A percentile compares a stretch with the other conserved stretches of the same genome.
Conservation (phyloP, 2,329 filamentous ascomycete genomes). For the Sporothrix dimorphospora region DNA sequence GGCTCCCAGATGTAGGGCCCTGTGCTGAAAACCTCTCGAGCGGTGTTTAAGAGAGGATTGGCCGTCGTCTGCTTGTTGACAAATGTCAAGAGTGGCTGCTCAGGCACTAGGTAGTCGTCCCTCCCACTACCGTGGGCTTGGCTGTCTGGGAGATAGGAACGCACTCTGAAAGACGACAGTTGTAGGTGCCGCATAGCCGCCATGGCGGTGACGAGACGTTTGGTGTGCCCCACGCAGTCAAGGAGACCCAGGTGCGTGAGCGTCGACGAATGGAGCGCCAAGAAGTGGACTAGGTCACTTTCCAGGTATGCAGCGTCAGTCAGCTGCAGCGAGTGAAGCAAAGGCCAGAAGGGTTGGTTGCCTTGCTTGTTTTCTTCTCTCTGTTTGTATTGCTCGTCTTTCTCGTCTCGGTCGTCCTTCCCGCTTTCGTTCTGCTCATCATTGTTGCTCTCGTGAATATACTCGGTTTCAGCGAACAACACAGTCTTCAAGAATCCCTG, state of each 20-base stretch:
- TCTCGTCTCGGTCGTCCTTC: too few relatives aligned
- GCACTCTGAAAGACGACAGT: neutral
- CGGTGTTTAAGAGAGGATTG: neutral
- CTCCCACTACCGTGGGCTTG: neutral
- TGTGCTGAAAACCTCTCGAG: neutral
- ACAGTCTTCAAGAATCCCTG: neutral
- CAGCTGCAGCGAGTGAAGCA: neutral
- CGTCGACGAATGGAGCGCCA: neutral
- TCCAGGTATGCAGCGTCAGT: neutral
- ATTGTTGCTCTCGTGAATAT: neutral
- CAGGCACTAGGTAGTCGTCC: neutral
- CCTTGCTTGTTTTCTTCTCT: neutral
- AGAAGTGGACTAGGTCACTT: neutral
- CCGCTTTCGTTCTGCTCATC: neutral
- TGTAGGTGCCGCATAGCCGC: neutral
- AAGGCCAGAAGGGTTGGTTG: neutral
- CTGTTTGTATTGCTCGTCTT: neutral
- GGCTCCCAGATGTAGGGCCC: neutral
- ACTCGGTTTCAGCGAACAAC: neutral
- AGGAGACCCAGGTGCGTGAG: neutral
- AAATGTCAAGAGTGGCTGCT: neutral
- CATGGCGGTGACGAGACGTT: neutral
- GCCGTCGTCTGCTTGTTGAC: neutral
- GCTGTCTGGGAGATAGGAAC: neutral
- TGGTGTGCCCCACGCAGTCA: neutral